These are phyloP conservation scores for Calonectria hawksworthii DNA, from an alignment of 2,329 filamentous ascomycete genomes.

Conservation along the genomic window DNA sequence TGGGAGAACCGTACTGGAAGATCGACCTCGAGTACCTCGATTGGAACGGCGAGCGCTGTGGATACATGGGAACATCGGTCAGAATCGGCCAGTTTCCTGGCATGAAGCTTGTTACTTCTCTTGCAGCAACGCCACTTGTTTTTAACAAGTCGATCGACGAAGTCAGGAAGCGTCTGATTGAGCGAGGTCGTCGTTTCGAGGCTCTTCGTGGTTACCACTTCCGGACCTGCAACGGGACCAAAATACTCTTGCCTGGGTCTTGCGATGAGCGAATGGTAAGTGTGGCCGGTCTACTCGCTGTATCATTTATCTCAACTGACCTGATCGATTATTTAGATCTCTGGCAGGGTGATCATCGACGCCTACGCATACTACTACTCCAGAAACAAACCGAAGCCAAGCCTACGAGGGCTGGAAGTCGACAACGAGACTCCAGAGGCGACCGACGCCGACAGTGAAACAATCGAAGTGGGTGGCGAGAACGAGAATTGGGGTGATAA, in stretches of 20 bases:
- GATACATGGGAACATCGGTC: constrained; percentile 41
- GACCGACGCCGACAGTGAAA: not conserved
- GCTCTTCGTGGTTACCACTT: constrained; percentile 10
- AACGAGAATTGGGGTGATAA: not conserved
- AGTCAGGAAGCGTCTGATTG: not conserved
- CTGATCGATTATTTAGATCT: not conserved
- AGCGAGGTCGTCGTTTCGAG: constrained; percentile 5
- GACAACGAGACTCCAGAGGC: not conserved
- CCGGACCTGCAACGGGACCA: not conserved
- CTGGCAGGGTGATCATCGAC: constrained; percentile 13
- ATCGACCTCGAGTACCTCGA: constrained; percentile 52
- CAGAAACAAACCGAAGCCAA: not conserved
- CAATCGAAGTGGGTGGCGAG: not conserved
- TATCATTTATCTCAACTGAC: not conserved
- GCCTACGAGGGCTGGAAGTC: not conserved
- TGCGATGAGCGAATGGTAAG: constrained; percentile 1
- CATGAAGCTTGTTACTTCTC: constrained; percentile 40
- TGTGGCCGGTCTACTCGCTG: too few relatives aligned
- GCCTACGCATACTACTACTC: constrained; percentile 12
- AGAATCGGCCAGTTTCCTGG: constrained; percentile 46
- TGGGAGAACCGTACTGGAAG: constrained; percentile 30
- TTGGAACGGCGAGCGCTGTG: constrained; percentile 52
- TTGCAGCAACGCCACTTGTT: constrained; percentile 35
- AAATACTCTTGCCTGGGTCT: not conserved
- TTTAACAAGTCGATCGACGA: not conserved